Conservation (phyloP, 345 rosid genomes). For the Eucalyptus rudis region DNA sequence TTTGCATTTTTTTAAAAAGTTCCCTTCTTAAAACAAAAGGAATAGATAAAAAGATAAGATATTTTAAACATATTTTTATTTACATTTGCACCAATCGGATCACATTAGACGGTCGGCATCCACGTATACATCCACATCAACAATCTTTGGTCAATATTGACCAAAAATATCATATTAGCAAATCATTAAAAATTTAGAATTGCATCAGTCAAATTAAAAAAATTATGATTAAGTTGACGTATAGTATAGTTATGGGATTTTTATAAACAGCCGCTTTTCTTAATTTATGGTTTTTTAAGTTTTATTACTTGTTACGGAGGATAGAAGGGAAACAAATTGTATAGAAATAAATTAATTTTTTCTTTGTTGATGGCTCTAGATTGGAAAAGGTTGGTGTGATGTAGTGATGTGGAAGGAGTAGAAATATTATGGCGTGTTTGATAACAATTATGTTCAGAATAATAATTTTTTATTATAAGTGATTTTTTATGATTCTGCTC, state of each 20-base stretch:
- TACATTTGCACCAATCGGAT: rapidly evolving
- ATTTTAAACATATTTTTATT: too few relatives aligned
- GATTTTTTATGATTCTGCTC: too few relatives aligned
- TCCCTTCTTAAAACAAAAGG: neutral
- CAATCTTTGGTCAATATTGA: too few relatives aligned
- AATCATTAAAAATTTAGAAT: too few relatives aligned
- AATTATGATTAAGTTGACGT: neutral
- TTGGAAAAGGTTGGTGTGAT: neutral
- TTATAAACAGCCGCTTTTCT: rapidly evolving
- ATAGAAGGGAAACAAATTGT: rapidly evolving
- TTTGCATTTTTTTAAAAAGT: too few relatives aligned
- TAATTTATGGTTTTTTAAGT: neutral
- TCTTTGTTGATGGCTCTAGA: neutral
- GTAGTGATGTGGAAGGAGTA: neutral
- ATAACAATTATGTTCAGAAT: too few relatives aligned
- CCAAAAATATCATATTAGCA: too few relatives aligned
- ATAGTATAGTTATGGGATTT: neutral
- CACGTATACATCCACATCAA: too few relatives aligned
- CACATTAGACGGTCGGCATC: rapidly evolving
- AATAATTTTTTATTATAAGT: too few relatives aligned
- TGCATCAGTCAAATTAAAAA: rapidly evolving
- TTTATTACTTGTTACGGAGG: rapidly evolving
- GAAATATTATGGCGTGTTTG: neutral
- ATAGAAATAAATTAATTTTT: too few relatives aligned
- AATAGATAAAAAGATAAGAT: too few relatives aligned